These are phyloP conservation scores for Fraxinus xanthoxyloides DNA, from an alignment of 305 asterid species.

Conservation along the genomic window DNA sequence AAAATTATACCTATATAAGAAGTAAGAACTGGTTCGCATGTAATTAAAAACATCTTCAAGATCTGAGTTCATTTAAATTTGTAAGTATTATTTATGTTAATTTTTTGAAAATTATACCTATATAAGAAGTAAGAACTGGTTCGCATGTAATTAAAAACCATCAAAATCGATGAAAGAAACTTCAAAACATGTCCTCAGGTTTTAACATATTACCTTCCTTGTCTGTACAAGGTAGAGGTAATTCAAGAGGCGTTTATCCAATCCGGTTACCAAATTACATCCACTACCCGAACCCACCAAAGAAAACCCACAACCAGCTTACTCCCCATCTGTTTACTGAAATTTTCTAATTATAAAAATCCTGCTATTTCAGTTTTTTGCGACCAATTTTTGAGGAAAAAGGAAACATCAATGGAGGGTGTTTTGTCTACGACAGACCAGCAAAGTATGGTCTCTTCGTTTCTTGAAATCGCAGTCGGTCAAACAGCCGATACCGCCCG, in stretches of 20 bases:
- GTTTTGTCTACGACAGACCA: constrained; percentile 47
- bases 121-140: not conserved
- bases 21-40: not conserved
- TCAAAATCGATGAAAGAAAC: not conserved
- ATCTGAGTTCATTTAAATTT: not conserved
- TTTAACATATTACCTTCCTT: not conserved
- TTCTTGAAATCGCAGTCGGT: constrained; percentile 87
- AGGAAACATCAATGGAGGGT: constrained; percentile 38
- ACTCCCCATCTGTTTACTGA: not conserved
- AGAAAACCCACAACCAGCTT: not conserved
- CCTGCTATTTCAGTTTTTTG: not conserved
- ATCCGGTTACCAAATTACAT: not conserved
- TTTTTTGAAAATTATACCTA: not conserved
- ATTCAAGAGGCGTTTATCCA: not conserved
- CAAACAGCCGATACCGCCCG: constrained; percentile 79
- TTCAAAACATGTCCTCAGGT: not conserved
- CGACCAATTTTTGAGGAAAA: not conserved
- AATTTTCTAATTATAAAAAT: not conserved
- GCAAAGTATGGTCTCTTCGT: constrained; percentile 63
- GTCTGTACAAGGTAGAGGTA: not conserved
- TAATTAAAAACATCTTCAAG: not conserved
- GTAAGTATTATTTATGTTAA: not conserved
- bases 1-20: not conserved
- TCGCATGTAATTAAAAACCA: too few species aligned
- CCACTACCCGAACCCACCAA: not conserved